A percentile compares a stretch with the other conserved stretches of the same genome.
phyloP scores from a whole-genome alignment of 306 rosid genomes.

The Fragaria iinumae region DNA sequence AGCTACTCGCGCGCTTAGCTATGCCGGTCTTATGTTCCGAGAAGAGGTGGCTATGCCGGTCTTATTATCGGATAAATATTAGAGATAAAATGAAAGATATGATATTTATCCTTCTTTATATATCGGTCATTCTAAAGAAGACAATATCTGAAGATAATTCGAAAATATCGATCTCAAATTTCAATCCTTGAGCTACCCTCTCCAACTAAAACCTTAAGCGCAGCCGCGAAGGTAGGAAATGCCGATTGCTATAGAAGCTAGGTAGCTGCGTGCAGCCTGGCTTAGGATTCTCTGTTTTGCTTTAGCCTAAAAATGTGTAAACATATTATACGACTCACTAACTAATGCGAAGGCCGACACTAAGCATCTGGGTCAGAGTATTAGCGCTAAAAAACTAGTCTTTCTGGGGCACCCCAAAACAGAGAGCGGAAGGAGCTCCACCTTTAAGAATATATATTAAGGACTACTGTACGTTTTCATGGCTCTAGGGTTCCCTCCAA shows the following conservation, averaged over 20 bases:
- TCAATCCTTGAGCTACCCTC: too few species aligned
- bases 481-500: constrained; percentile 9
- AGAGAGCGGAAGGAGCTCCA: not conserved
- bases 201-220: too few species aligned
- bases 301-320: not conserved
- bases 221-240: too few species aligned
- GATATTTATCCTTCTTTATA: too few species aligned
- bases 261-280: not conserved
- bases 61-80: too few species aligned
- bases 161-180: too few species aligned
- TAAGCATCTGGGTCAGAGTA: constrained; percentile 30
- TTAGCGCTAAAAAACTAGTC: constrained; percentile 18
- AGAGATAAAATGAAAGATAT: too few species aligned
- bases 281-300: not conserved
- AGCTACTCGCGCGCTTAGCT: not conserved
- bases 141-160: too few species aligned
- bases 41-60: not conserved
- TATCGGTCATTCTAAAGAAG: too few species aligned
- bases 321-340: not conserved
- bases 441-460: not conserved
- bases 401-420: constrained; percentile 11
- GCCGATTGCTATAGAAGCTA: too few species aligned
- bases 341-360: constrained; percentile 27
- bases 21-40: not conserved
- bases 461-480: constrained; percentile 3